A percentile compares a stretch with the other conserved stretches of the same genome.
Evolutionary conservation across 1,139 yeast species (phyloP).

Genomic region (Trichomonascaceae sp.): DNA sequence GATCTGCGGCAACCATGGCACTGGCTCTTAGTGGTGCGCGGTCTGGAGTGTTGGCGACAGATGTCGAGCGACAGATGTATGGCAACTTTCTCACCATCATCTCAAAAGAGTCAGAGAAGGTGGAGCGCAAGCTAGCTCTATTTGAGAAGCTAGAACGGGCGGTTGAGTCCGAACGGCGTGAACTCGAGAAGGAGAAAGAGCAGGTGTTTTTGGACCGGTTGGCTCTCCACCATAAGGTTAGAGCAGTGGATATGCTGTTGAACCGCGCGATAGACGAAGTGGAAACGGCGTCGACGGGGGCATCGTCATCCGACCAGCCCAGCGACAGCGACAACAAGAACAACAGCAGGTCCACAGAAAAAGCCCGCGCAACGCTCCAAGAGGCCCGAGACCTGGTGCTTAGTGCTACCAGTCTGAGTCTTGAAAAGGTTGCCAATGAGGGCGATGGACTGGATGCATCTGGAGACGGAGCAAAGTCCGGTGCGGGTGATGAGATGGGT

Average conservation of each 20-base stretch:
- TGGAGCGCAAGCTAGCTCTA: constrained; percentile 63
- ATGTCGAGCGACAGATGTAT: constrained; percentile 59
- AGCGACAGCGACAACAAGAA: constrained; percentile 1
- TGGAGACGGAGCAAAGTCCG: constrained; percentile 1
- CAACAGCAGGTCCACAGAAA: too few species aligned
- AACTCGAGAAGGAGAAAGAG: constrained; percentile 64
- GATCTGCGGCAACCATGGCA: constrained; percentile 14
- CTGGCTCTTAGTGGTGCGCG: constrained; percentile 53
- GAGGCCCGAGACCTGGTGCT: constrained; percentile 6
- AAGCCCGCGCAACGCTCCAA: constrained; percentile 3
- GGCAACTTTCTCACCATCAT: constrained; percentile 45
- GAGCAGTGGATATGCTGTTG: constrained; percentile 38
- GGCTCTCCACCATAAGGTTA: constrained; percentile 51
- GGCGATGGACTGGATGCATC: too few species aligned
- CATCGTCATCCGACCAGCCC: constrained; percentile 10
- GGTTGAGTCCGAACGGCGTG: constrained; percentile 65
- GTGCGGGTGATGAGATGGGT: constrained; percentile 24
- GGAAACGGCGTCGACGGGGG: constrained; percentile 11
- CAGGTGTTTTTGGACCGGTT: constrained; percentile 69
- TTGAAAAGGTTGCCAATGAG: constrained; percentile 8
- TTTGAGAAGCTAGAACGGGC: constrained; percentile 63
- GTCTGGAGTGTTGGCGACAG: constrained; percentile 68
- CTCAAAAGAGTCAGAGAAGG: constrained; percentile 58
- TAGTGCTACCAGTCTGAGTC: constrained; percentile 2
- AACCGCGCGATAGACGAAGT: constrained; percentile 33